Conservation (phyloP, 2,329 filamentous ascomycete species). For the Penicillium expansum region DNA sequence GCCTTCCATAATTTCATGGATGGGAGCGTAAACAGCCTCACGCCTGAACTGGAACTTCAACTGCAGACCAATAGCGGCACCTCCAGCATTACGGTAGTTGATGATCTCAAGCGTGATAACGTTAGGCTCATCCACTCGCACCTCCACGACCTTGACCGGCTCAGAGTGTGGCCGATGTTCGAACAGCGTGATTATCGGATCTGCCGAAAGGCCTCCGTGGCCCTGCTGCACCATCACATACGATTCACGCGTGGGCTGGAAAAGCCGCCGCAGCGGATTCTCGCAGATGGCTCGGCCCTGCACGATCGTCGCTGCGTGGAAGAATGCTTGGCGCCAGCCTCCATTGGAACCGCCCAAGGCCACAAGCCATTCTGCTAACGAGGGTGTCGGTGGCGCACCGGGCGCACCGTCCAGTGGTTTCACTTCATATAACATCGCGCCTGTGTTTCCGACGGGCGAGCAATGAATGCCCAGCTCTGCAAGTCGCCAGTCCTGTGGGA, state of each 20-base stretch:
- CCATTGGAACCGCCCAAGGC: slow-evolving; percentile 78
- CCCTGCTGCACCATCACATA: slow-evolving; percentile 53
- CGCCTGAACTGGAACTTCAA: slow-evolving; percentile 89
- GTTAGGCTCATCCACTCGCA: slow-evolving; percentile 68
- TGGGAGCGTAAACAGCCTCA: slow-evolving; percentile 92
- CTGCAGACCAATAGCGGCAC: slow-evolving; percentile 73
- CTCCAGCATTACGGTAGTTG: slow-evolving; percentile 83
- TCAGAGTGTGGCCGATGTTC: slow-evolving; percentile 34
- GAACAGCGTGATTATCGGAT: slow-evolving; percentile 60
- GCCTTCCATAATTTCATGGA: slow-evolving; percentile 88
- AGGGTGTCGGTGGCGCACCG: neutral
- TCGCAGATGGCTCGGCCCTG: slow-evolving; percentile 95
- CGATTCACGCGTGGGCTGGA: slow-evolving; percentile 78
- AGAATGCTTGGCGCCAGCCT: slow-evolving; percentile 90
- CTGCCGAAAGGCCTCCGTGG: slow-evolving; percentile 34
- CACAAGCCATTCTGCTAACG: slow-evolving; percentile 63
- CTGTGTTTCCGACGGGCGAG: neutral
- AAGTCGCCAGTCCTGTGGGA: neutral
- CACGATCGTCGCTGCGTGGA: slow-evolving; percentile 86
- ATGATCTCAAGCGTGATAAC: slow-evolving; percentile 85
- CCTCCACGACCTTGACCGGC: slow-evolving; percentile 80
- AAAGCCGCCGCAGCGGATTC: slow-evolving; percentile 87
- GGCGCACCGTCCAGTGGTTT: neutral
- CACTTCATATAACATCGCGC: neutral
- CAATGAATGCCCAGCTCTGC: neutral